A percentile compares a stretch with the other conserved stretches of the same genome.
Conservation (phyloP, 768 basidiomycete species). For the Rhizopogon vinicolor region DNA sequence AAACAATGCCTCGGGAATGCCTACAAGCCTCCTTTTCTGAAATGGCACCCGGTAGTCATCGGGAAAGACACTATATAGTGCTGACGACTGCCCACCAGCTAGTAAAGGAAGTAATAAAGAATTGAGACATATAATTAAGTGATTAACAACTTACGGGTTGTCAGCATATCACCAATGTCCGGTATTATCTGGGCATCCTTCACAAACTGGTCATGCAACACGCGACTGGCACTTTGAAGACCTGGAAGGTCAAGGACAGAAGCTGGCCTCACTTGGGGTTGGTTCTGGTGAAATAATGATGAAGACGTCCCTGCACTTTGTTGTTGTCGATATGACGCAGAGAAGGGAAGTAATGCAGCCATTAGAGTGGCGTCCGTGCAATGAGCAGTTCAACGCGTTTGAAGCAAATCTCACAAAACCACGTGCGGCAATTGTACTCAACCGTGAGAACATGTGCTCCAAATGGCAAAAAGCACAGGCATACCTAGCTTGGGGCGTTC, state of each 20-base stretch:
- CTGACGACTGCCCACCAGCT: conserved; percentile 68
- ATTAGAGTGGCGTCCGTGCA: conserved; percentile 1
- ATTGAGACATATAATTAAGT: not conserved
- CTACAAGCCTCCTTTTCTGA: conserved; percentile 70
- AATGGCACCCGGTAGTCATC: conserved; percentile 78
- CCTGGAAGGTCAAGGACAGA: conserved; percentile 52
- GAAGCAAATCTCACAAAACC: conserved; percentile 6
- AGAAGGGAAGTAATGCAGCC: conserved; percentile 4
- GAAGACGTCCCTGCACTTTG: not conserved
- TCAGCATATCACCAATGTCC: conserved; percentile 67
- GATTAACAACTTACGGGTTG: conserved; percentile 41
- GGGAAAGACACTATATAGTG: conserved; percentile 72
- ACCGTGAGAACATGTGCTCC: no score
- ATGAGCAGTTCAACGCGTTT: conserved; percentile 4
- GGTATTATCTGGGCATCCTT: conserved; percentile 76
- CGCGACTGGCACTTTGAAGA: conserved; percentile 61
- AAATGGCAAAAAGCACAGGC: no score
- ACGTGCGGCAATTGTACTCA: not conserved
- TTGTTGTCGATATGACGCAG: conserved; percentile 3
- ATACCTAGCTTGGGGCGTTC: no score
- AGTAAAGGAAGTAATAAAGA: conserved; percentile 1
- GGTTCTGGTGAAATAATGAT: conserved; percentile 3
- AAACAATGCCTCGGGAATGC: conserved; percentile 75
- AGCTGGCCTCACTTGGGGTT: conserved; percentile 10
- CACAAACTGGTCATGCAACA: conserved; percentile 62